Conservation (phyloP, 805 yeast genomes). For the Tetrapisispora taiwanensis region DNA sequence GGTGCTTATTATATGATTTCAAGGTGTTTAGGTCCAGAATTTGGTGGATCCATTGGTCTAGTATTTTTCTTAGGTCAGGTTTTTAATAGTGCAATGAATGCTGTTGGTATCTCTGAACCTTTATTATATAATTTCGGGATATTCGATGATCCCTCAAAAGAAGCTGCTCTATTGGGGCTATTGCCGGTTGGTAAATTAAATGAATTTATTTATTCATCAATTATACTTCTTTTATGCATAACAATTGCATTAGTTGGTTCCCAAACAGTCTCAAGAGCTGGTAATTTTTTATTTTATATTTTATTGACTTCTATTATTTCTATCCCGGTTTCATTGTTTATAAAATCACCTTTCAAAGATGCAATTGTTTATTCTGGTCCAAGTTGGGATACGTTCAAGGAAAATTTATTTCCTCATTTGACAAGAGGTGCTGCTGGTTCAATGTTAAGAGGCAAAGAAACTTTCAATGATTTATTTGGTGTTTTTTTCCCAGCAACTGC, state of each 20-base stretch:
- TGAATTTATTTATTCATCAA: constrained; percentile 62
- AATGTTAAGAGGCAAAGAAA: constrained; percentile 49
- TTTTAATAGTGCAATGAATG: constrained; percentile 81
- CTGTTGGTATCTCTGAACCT: constrained; percentile 93
- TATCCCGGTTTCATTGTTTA: constrained; percentile 66
- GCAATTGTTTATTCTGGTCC: constrained; percentile 59
- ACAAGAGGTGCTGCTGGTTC: constrained; percentile 93
- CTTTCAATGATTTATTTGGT: constrained; percentile 79
- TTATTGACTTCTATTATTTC: constrained; percentile 65
- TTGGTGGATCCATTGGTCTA: constrained; percentile 95
- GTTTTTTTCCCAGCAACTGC: constrained; percentile 97
- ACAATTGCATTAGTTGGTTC: constrained; percentile 74
- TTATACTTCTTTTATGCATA: constrained; percentile 60
- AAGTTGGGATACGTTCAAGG: constrained; percentile 52
- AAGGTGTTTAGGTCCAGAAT: constrained; percentile 91
- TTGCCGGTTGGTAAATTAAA: constrained; percentile 66
- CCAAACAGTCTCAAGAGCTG: constrained; percentile 70
- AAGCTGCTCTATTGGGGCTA: constrained; percentile 33
- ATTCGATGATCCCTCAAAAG: constrained; percentile 37
- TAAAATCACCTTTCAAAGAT: constrained; percentile 52
- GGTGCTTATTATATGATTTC: constrained; percentile 98
- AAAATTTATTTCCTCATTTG: constrained; percentile 67
- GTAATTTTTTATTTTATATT: constrained; percentile 58
- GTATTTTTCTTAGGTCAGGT: constrained; percentile 94
- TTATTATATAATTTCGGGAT: constrained; percentile 67